phyloP scores from a whole-genome alignment of 345 rosid species.

The Eucalyptus curtisii region DNA sequence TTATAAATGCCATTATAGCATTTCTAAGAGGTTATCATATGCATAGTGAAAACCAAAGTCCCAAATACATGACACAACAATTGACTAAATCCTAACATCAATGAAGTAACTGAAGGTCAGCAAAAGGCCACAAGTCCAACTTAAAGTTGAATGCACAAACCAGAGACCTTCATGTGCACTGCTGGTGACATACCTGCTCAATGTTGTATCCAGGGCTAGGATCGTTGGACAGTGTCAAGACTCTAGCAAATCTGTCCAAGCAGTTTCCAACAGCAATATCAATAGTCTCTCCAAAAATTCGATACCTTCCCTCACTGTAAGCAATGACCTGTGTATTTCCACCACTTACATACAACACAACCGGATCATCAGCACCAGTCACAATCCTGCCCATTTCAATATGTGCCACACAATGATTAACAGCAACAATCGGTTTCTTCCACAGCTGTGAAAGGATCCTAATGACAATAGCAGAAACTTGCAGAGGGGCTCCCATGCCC shows the following conservation, averaged over 20 bases:
- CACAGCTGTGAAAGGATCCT: slow-evolving; percentile 81
- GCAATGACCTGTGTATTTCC: slow-evolving; percentile 99
- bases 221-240: slow-evolving; percentile 83
- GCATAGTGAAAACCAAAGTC: background rate
- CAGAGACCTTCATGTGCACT: background rate
- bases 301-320: slow-evolving; percentile 84
- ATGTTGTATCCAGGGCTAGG: slow-evolving; percentile 99
- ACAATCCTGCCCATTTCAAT: slow-evolving; percentile 98
- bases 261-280: slow-evolving; percentile 99
- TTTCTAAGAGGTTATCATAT: background rate
- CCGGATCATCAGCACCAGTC: slow-evolving; percentile 89
- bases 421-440: slow-evolving; percentile 82
- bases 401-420: slow-evolving; percentile 97
- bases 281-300: slow-evolving; percentile 93
- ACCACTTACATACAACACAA: slow-evolving; percentile 93
- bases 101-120: background rate
- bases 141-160: background rate
- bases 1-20: background rate
- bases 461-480: slow-evolving; percentile 66
- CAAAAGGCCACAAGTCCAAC: background rate
- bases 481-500: slow-evolving; percentile 93
- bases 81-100: background rate
- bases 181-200: slow-evolving; percentile 52
- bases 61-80: background rate
- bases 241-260: slow-evolving; percentile 91